Conservation (phyloP, 2,329 filamentous ascomycete genomes). For the Sclerotinia subarctica region DNA sequence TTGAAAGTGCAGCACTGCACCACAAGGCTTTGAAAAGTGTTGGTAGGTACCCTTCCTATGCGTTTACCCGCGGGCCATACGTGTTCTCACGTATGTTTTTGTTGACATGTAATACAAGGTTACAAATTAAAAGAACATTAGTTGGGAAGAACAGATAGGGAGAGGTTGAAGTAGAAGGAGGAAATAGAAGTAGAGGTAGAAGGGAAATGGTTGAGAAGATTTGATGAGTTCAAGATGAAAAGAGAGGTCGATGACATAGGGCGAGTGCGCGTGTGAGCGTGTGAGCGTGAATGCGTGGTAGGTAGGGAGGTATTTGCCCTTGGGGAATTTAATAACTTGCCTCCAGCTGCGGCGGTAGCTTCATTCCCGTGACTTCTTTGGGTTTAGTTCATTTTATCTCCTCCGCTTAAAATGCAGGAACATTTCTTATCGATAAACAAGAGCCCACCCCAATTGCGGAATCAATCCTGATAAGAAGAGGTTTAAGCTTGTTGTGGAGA, state of each 20-base stretch:
- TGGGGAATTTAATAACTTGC: too few species aligned
- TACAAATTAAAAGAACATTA: slow-evolving; percentile 7
- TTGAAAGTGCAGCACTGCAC: not conserved
- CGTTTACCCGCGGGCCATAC: slow-evolving; percentile 7
- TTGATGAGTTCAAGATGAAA: not conserved
- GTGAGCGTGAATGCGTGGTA: too few species aligned
- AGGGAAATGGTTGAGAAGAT: not conserved
- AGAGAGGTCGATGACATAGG: not conserved
- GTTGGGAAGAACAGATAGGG: not conserved
- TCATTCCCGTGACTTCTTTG: too few species aligned
- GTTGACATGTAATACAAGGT: not conserved
- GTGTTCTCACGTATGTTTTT: slow-evolving; percentile 6
- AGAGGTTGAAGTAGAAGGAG: not conserved
- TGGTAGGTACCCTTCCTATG: slow-evolving; percentile 14
- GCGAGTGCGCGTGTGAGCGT: not conserved
- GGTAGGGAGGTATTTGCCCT: too few species aligned
- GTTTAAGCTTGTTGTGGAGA: not conserved
- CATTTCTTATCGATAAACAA: not conserved
- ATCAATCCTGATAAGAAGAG: not conserved
- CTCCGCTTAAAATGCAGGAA: not conserved
- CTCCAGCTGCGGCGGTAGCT: too few species aligned
- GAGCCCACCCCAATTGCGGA: not conserved
- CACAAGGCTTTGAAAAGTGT: not conserved
- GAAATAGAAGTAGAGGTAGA: too few species aligned
- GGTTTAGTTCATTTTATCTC: not conserved